Conservation (phyloP, 352 stramenopile genomes). For the Phytophthora pseudosyringae region DNA sequence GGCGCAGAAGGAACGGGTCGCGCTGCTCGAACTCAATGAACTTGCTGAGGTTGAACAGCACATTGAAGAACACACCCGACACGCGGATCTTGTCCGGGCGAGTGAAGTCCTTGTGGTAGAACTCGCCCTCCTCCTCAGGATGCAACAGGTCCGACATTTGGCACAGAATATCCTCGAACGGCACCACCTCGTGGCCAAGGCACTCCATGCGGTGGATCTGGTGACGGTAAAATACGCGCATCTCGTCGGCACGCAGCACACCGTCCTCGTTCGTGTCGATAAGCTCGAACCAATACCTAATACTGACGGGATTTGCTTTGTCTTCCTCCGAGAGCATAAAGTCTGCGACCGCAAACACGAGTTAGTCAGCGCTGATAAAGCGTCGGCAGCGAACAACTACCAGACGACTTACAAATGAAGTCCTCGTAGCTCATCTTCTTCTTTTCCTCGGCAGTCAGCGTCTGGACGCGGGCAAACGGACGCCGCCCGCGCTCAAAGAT, state of each 20-base stretch:
- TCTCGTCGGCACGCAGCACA: constrained; percentile 97
- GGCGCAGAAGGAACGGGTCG: constrained; percentile 97
- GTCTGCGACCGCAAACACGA: constrained; percentile 50
- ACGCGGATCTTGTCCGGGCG: constrained; percentile 91
- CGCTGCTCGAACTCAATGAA: constrained; percentile 99
- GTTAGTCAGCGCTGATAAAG: not conserved
- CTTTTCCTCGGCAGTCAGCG: constrained; percentile 78
- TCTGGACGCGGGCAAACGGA: constrained; percentile 84
- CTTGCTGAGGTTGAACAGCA: constrained; percentile 99
- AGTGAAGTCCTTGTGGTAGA: constrained; percentile 81
- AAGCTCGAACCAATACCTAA: constrained; percentile 99
- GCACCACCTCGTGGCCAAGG: constrained; percentile 97
- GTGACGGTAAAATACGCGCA: constrained; percentile 93
- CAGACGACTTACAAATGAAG: constrained; percentile 80
- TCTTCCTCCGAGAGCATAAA: constrained; percentile 99
- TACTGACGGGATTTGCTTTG: constrained; percentile 96
- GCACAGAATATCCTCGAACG: constrained; percentile 98
- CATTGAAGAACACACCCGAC: constrained; percentile 98
- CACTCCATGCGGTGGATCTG: constrained; percentile 98
- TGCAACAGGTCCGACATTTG: constrained; percentile 96
- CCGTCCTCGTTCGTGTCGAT: constrained; percentile 98
- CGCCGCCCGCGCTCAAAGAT: constrained; percentile 86
- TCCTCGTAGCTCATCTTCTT: constrained; percentile 93
- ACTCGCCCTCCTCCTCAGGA: constrained; percentile 78
- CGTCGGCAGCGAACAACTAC: not conserved